Evolutionary conservation across 108 stramenopile genomes (phyloP).

Genomic region (Bacterosira constricta): DNA sequence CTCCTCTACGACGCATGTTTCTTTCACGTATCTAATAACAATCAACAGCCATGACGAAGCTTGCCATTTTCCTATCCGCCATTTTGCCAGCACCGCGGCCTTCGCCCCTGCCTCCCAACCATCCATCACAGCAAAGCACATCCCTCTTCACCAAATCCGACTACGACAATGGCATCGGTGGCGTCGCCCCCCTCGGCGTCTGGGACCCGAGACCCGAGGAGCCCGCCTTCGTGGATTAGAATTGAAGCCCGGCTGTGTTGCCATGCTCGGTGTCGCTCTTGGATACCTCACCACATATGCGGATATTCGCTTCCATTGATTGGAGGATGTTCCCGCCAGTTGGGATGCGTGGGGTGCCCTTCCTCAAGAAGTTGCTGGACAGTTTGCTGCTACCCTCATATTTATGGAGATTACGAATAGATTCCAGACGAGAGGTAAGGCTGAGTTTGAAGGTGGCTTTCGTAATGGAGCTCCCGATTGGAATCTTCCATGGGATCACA

Average conservation of each 20-base stretch:
- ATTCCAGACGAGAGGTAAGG: background rate
- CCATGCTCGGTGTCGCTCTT: conserved; percentile 63
- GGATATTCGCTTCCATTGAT: conserved; percentile 78
- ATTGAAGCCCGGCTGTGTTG: conserved; percentile 59
- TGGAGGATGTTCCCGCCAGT: conserved; percentile 69
- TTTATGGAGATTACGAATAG: conserved; percentile 46
- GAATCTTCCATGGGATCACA: conserved; percentile 75
- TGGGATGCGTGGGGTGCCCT: conserved; percentile 60
- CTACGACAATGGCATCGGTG: conserved; percentile 87
- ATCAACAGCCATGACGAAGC: conserved; percentile 63
- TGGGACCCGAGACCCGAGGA: conserved; percentile 59
- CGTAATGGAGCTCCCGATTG: conserved; percentile 73
- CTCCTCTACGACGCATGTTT: no score
- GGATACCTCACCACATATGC: conserved; percentile 79
- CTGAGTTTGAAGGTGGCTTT: conserved; percentile 80
- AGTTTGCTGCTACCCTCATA: conserved; percentile 62
- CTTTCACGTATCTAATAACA: no score
- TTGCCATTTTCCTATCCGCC: conserved; percentile 54
- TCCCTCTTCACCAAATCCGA: conserved; percentile 36
- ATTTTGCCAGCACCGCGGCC: conserved; percentile 40
- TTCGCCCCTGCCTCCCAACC: conserved; percentile 17
- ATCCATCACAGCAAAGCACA: conserved; percentile 29
- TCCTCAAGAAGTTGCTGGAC: conserved; percentile 56
- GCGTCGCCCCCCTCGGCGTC: conserved; percentile 64
- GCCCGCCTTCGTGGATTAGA: conserved; percentile 67